Evolutionary conservation across 192 early-diverging fungal species (phyloP).

Genomic region (Mortierella antarctica): DNA sequence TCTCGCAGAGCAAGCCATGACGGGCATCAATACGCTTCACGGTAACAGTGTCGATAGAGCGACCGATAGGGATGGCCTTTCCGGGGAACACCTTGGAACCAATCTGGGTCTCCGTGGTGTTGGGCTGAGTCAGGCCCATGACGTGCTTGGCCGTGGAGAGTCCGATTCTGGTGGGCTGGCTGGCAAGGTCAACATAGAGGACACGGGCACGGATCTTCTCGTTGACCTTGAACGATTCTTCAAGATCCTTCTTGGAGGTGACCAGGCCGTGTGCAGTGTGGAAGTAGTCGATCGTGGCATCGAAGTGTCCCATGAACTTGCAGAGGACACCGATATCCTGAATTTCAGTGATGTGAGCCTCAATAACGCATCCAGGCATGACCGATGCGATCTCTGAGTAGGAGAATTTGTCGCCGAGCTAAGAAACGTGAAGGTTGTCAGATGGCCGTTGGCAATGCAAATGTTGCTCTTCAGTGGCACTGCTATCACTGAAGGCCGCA

Average conservation of each 20-base stretch:
- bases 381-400: constrained; percentile 79
- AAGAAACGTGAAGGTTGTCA: constrained; percentile 20
- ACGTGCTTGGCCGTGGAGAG: constrained; percentile 70
- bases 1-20: constrained; percentile 71
- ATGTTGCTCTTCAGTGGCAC: too few species aligned
- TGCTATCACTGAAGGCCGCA: too few species aligned
- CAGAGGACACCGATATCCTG: constrained; percentile 74
- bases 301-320: constrained; percentile 87
- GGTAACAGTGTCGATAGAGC: constrained; percentile 69
- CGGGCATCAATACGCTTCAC: constrained; percentile 71
- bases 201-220: constrained; percentile 76
- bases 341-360: constrained; percentile 71
- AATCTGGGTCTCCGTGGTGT: constrained; percentile 8
- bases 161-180: constrained; percentile 69
- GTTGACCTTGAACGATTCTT: constrained; percentile 68
- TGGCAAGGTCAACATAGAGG: constrained; percentile 76
- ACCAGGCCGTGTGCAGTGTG: constrained; percentile 61
- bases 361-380: constrained; percentile 82
- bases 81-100: constrained; percentile 51
- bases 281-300: constrained; percentile 74
- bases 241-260: constrained; percentile 56
- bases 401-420: constrained; percentile 52
- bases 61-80: constrained; percentile 73
- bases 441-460: too few species aligned
- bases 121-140: constrained; percentile 52